Percentiles rank a stretch among this genome's conserved stretches.
phyloP scores from a whole-genome alignment of 2,329 filamentous ascomycete genomes.

The Talaromyces sp. region DNA sequence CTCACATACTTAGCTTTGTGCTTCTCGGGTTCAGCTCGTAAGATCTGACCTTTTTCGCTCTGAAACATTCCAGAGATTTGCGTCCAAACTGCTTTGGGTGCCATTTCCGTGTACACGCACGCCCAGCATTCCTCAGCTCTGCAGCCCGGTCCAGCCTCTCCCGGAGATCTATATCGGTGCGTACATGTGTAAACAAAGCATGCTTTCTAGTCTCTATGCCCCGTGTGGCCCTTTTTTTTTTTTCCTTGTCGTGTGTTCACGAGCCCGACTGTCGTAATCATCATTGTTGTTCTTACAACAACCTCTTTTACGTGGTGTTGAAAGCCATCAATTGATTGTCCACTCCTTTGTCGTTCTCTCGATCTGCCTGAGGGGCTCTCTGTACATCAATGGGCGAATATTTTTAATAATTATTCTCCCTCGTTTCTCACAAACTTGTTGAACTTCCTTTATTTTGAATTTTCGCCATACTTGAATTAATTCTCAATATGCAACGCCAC shows the following conservation, averaged over 20 bases:
- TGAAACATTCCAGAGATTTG: not conserved
- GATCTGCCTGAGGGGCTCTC: not conserved
- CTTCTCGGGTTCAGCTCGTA: not conserved
- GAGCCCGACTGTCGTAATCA: not conserved
- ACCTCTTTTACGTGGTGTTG: not conserved
- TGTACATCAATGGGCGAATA: not conserved
- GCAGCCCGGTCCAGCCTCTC: not conserved
- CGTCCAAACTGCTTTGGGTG: not conserved
- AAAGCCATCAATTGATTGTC: not conserved
- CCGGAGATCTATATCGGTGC: not conserved
- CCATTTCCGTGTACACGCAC: not conserved
- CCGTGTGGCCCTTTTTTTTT: not conserved
- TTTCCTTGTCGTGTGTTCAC: not conserved
- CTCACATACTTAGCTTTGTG: not conserved
- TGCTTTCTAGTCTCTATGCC: not conserved
- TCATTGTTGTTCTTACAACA: not conserved
- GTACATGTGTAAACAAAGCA: not conserved
- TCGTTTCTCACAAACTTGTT: not conserved
- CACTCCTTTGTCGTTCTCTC: not conserved
- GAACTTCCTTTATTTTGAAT: not conserved
- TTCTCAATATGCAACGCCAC: slow-evolving; percentile 16
- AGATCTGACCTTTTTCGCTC: not conserved
- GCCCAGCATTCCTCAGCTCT: not conserved
- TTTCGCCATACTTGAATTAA: not conserved
- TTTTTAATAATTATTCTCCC: not conserved